Evolutionary conservation across 2,329 filamentous ascomycete species (phyloP).

Genomic region (Cordyceps pruinosa): DNA sequence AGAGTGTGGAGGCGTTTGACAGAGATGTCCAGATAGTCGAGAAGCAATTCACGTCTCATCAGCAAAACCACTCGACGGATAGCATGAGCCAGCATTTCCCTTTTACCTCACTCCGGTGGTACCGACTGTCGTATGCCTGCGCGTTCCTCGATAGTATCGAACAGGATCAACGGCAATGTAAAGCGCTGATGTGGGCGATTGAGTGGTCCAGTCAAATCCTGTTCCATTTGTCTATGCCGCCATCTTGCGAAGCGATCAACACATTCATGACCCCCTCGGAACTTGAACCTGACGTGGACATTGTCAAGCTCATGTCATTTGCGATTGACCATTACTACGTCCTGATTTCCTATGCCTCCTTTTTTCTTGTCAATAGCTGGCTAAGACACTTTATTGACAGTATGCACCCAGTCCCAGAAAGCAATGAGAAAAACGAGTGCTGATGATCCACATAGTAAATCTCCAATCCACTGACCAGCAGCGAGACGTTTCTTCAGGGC

Average conservation of each 20-base stretch:
- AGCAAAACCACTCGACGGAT: neutral
- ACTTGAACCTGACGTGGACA: neutral
- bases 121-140: neutral
- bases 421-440: no score
- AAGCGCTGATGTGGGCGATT: slow-evolving; percentile 1
- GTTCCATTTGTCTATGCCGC: neutral
- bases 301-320: neutral
- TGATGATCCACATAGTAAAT: neutral
- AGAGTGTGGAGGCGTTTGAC: neutral
- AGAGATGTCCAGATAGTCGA: neutral
- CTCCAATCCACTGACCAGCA: neutral
- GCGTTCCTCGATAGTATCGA: neutral
- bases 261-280: neutral
- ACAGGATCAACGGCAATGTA: neutral
- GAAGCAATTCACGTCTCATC: neutral
- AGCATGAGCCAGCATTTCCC: neutral
- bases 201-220: neutral
- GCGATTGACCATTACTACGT: neutral
- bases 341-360: neutral
- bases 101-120: neutral
- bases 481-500: neutral
- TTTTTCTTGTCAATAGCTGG: slow-evolving; percentile 1
- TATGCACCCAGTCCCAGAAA: neutral
- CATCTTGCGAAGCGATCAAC: neutral
- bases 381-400: neutral